Percentiles rank a stretch among this genome's conserved stretches.
Evolutionary conservation across 768 basidiomycete genomes (phyloP).

Genomic region (Xerocomus potaroensis): DNA sequence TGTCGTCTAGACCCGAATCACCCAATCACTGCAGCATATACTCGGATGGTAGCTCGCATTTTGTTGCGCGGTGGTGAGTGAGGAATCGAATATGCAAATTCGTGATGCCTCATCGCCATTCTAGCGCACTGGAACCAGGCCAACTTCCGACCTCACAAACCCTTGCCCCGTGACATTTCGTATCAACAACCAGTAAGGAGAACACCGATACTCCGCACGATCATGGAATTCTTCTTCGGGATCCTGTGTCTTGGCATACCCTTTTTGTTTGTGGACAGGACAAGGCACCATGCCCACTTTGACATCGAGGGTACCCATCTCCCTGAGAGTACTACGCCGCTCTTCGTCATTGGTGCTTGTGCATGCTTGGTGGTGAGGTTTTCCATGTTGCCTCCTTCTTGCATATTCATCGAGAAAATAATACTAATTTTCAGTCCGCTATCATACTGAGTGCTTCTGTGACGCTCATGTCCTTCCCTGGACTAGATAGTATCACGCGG

Average conservation of each 20-base stretch:
- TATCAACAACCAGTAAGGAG: conserved; percentile 26
- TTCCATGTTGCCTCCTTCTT: neutral
- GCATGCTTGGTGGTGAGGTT: conserved; percentile 58
- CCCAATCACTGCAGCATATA: conserved; percentile 41
- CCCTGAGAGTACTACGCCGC: conserved; percentile 45
- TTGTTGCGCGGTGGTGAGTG: conserved; percentile 61
- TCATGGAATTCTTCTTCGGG: conserved; percentile 57
- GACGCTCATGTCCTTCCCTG: conserved; percentile 76
- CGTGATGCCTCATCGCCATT: conserved; percentile 3
- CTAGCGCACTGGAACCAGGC: conserved; percentile 64
- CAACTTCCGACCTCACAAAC: conserved; percentile 64
- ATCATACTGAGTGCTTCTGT: conserved; percentile 78
- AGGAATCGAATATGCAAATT: conserved; percentile 1
- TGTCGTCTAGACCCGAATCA: conserved; percentile 15
- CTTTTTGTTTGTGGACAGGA: conserved; percentile 62
- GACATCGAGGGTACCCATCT: conserved; percentile 57
- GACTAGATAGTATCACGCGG: conserved; percentile 59
- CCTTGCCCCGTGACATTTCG: conserved; percentile 53
- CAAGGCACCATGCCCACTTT: conserved; percentile 39
- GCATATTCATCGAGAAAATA: too few relatives aligned
- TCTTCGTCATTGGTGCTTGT: conserved; percentile 63
- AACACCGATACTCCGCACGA: conserved; percentile 42
- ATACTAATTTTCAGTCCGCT: conserved; percentile 75
- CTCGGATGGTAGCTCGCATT: conserved; percentile 64
- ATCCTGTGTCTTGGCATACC: conserved; percentile 75